Conservation (phyloP, 345 rosid species). For the Nasturtium officinale region DNA sequence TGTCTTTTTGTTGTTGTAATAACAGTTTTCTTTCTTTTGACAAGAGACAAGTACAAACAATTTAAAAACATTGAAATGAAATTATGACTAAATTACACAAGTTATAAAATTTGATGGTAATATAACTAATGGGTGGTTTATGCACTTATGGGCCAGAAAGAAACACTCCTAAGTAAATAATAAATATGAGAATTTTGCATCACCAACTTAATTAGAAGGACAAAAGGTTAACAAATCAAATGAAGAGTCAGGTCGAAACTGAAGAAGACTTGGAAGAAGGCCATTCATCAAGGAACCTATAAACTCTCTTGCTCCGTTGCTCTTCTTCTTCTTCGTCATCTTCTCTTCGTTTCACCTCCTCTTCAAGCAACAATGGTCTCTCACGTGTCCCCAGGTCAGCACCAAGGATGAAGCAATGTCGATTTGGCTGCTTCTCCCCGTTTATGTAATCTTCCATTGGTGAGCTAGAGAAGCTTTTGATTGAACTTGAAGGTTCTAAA, state of each 20-base stretch:
- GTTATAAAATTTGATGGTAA: not conserved
- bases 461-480: conserved; percentile 59
- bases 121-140: not conserved
- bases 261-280: conserved; percentile 50
- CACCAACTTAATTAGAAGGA: conserved; percentile 13
- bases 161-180: not conserved
- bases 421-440: conserved; percentile 48
- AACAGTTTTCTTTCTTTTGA: not conserved
- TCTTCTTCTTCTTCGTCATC: conserved; percentile 39
- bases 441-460: conserved; percentile 62
- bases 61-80: not conserved
- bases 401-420: conserved; percentile 46
- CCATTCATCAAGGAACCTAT: conserved; percentile 88
- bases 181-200: not conserved
- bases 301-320: conserved; percentile 66
- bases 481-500: conserved; percentile 60
- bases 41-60: not conserved
- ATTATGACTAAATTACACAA: not conserved
- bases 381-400: conserved; percentile 43
- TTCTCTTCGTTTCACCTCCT: conserved; percentile 29
- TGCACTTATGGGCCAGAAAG: not conserved
- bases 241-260: conserved; percentile 33
- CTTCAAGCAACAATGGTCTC: conserved; percentile 46
- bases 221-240: conserved; percentile 13
- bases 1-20: not conserved